These are phyloP conservation scores for Firmiana major DNA, from an alignment of 345 rosid genomes.

Conservation along the genomic window DNA sequence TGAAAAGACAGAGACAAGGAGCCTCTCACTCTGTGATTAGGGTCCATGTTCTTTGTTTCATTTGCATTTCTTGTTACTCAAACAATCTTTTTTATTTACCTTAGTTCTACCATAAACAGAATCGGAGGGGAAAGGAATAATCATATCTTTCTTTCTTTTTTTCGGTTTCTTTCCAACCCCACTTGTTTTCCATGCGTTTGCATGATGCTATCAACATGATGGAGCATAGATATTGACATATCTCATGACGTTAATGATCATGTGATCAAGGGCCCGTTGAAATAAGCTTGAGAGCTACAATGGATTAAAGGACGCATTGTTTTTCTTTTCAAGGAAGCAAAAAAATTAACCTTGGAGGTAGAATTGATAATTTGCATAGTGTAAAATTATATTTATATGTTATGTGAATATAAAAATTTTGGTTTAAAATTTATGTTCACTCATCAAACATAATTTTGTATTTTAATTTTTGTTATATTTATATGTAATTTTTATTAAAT, in stretches of 20 bases:
- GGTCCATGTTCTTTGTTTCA: conserved; percentile 5
- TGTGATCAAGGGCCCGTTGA: not conserved
- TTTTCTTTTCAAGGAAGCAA: not conserved
- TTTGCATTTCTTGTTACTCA: not conserved
- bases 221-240: not conserved
- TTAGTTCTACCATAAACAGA: not conserved
- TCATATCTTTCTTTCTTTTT: not conserved
- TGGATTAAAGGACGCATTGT: not conserved
- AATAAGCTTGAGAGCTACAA: not conserved
- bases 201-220: not conserved
- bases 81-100: not conserved
- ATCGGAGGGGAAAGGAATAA: not conserved
- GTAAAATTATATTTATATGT: no score
- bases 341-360: not conserved
- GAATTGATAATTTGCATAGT: no score
- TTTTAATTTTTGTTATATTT: no score
- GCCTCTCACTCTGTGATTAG: not conserved
- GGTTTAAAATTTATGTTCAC: no score
- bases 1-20: not conserved
- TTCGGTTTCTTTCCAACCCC: not conserved
- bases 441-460: no score
- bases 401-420: no score
- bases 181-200: conserved; percentile 16
- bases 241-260: not conserved
- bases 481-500: no score